Base-by-base conservation (phyloP, 2,329 filamentous ascomycete genomes). In the Aureobasidium sp. region DNA sequence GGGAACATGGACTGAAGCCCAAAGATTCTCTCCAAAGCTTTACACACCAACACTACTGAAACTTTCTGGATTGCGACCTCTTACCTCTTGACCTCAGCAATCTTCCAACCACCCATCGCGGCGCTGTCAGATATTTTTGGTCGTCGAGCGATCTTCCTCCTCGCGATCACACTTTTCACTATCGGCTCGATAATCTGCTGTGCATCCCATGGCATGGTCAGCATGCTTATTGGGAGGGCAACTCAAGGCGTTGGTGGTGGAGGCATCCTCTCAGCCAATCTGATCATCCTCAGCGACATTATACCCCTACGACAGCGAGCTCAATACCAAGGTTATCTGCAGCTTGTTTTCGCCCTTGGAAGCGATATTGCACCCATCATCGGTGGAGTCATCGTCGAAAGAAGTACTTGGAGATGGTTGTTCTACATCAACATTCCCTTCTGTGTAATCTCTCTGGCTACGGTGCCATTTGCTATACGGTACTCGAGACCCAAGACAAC, bases 391-490 rank as follows among this genome's bases (percentile, higher is more conserved):
- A 20, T 56, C 9, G 52, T 44, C 12, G 22, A 42, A n/a, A 56
- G 27, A 8, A 44, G 37, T 12, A 56, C 36, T 17, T 56, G 52
- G 52, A 80, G 79, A 76, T 41, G 82, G 72, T 71, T 64, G 66
- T 71, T 82, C 66, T 84, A 79, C 73, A 80, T 84, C 69, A 84
- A 84, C 58, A 71, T 79, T 0, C 82, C 82, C 0, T 75, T 83
- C 29, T 76, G 73, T 27, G 81, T 77, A 1, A 68, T 76, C 0
- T 77, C 80, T 0, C 78, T 82, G 29, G 36, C 79, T 5, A 71
- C 84, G 0, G 72, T 84, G 4, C 60, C 82, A 3, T 65, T 82
- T 25, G 82, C 79, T 63, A 65, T 77, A 84, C 20, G 78, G 82
- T 65, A 82, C 82, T 57, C 80, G 82, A 7, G 74, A 76, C 37